Evolutionary conservation across 2,329 filamentous ascomycete genomes (phyloP).

Genomic region (Aspergillus candidus): DNA sequence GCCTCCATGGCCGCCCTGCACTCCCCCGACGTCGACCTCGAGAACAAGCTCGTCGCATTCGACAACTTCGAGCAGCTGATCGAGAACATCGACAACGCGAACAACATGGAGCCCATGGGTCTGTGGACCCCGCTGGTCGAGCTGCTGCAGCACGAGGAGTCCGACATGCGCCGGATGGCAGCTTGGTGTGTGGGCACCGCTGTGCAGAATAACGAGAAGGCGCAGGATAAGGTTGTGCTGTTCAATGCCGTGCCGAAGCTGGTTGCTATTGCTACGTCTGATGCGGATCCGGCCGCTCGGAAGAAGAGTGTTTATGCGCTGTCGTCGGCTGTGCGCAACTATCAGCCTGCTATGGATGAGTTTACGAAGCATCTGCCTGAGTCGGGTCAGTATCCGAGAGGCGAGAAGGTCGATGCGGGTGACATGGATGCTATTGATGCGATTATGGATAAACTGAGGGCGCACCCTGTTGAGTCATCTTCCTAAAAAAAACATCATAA

Average conservation of each 20-base stretch:
- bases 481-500: conserved; percentile 10
- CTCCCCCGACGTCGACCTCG: conserved; percentile 59
- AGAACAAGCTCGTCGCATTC: conserved; percentile 75
- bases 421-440: conserved; percentile 84
- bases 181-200: conserved; percentile 94
- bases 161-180: conserved; percentile 72
- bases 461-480: conserved; percentile 30
- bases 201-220: conserved; percentile 88
- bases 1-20: conserved; percentile 72
- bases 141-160: conserved; percentile 62
- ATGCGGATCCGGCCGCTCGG: conserved; percentile 58
- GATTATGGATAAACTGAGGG: conserved; percentile 62
- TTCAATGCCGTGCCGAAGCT: conserved; percentile 65
- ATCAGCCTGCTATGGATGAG: conserved; percentile 65
- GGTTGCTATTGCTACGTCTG: conserved; percentile 57
- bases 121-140: conserved; percentile 77
- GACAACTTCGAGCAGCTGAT: conserved; percentile 94
- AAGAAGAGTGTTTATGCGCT: conserved; percentile 87
- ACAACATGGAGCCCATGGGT: conserved; percentile 73
- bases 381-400: conserved; percentile 43
- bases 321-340: conserved; percentile 80
- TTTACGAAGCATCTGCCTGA: conserved; percentile 63
- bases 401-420: conserved; percentile 63
- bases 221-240: conserved; percentile 65
- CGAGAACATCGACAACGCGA: conserved; percentile 92